A percentile compares a stretch with the other conserved stretches of the same genome.
These are phyloP conservation scores for Alternaria tenuissima DNA, from an alignment of 2,329 filamentous ascomycete genomes.

Conservation along the genomic window DNA sequence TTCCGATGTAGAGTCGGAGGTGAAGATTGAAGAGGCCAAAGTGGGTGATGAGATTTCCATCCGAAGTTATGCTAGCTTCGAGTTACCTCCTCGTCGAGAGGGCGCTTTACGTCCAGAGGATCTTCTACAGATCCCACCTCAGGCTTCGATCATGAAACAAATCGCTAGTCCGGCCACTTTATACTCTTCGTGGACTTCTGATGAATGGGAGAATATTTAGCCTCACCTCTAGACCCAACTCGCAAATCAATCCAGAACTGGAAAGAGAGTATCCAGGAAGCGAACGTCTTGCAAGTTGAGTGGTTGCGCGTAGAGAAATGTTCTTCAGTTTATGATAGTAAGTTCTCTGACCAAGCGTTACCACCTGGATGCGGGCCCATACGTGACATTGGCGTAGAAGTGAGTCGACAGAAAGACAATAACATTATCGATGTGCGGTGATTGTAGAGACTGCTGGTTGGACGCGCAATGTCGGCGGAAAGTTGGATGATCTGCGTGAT, in stretches of 20 bases:
- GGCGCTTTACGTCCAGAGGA: background rate
- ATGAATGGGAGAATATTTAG: background rate
- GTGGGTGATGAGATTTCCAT: background rate
- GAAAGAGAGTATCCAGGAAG: too few species aligned
- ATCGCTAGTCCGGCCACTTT: background rate
- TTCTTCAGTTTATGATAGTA: too few species aligned
- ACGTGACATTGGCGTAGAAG: too few species aligned
- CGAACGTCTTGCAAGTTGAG: too few species aligned
- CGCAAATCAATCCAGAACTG: background rate
- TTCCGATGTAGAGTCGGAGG: background rate
- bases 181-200: background rate
- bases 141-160: background rate
- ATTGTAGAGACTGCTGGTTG: too few species aligned
- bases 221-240: background rate
- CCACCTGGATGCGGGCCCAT: too few species aligned
- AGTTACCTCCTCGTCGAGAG: background rate
- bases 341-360: too few species aligned
- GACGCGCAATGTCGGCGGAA: too few species aligned
- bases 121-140: background rate
- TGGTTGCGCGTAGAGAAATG: too few species aligned
- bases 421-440: too few species aligned
- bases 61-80: background rate
- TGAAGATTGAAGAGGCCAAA: background rate
- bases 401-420: too few species aligned
- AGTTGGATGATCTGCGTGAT: too few species aligned